phyloP scores from a whole-genome alignment of 768 basidiomycete species.

The Collybia mongolica region DNA sequence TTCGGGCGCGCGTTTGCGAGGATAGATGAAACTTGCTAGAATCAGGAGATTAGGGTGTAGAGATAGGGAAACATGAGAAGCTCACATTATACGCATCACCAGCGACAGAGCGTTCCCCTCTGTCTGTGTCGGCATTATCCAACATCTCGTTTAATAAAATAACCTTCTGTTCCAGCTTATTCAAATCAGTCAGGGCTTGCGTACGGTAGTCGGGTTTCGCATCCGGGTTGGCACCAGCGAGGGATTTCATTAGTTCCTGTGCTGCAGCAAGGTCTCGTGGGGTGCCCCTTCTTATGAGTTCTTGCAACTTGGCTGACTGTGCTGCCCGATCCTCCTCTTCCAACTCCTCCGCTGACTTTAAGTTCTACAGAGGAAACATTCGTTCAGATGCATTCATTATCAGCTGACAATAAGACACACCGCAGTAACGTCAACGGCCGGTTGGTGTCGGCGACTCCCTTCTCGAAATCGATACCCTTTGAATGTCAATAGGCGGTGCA shows the following conservation, averaged over 20 bases:
- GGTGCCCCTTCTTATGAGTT: constrained; percentile 93
- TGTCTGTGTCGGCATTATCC: constrained; percentile 76
- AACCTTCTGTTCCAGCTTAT: constrained; percentile 93
- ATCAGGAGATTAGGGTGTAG: constrained; percentile 7
- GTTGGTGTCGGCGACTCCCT: constrained; percentile 29
- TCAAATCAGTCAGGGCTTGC: constrained; percentile 87
- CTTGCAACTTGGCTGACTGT: constrained; percentile 97
- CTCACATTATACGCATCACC: constrained; percentile 93
- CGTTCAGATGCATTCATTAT: neutral
- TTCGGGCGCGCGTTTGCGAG: constrained; percentile 84
- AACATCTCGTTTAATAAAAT: constrained; percentile 96
- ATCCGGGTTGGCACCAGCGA: constrained; percentile 95
- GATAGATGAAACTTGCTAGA: constrained; percentile 86
- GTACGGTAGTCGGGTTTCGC: constrained; percentile 91
- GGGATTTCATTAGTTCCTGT: constrained; percentile 94
- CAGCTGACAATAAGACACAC: constrained; percentile 28
- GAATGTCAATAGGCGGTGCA: constrained; percentile 92
- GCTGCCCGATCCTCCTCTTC: constrained; percentile 95
- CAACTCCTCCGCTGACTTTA: constrained; percentile 94
- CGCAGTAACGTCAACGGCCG: constrained; percentile 35
- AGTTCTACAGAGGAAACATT: constrained; percentile 47
- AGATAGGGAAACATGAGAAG: constrained; percentile 8
- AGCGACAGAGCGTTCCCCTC: constrained; percentile 75
- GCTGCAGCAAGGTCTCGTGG: constrained; percentile 94
- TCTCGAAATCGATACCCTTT: constrained; percentile 88